These are phyloP conservation scores for grape (Vitis vinifera) DNA, from an alignment of 164 flowering plant genomes.

Conservation along the genomic window ASM3070453v1 NC_081821.1:6563501-6564000, in stretches of 20 bases:
- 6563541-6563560: too few species aligned
- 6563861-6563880: conserved; percentile 15
- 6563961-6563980: conserved; percentile 28
- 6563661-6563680: background rate
- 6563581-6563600: too few species aligned
- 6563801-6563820: conserved; percentile 11
- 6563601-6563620: too few species aligned
- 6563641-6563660: background rate
- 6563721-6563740: conserved; percentile 8
- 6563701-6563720: conserved; percentile 20
- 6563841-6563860: conserved; percentile 21
- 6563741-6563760: conserved; percentile 17
- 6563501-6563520: too few species aligned
- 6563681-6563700: conserved; percentile 19
- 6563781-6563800: conserved; percentile 21
- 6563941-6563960: conserved; percentile 29
- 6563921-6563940: conserved; percentile 31
- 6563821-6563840: conserved; percentile 25
- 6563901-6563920: conserved; percentile 43
- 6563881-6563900: conserved; percentile 25
- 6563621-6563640: too few species aligned
- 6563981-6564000: conserved; percentile 26
- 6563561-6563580: too few species aligned
- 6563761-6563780: conserved; percentile 11
- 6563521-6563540: too few species aligned